phyloP scores from a whole-genome alignment of 2,329 filamentous ascomycete genomes.

The Aaosphaeria pasadenensis region DNA sequence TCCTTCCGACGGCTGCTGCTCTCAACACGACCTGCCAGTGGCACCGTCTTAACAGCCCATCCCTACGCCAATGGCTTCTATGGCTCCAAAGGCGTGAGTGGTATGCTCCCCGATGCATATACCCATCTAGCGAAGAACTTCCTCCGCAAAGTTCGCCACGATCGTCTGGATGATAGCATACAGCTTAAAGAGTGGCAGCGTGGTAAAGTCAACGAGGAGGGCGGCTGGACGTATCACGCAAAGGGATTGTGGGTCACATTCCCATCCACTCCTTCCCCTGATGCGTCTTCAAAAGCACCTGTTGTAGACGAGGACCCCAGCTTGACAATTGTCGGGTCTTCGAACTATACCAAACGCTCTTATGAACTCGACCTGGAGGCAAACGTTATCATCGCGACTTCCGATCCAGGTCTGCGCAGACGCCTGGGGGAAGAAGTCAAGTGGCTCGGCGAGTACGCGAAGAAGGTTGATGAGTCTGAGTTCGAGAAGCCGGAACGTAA shows the following conservation, averaged over 20 bases:
- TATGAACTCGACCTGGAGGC: conserved; percentile 91
- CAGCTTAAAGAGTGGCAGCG: conserved; percentile 82
- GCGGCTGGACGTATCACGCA: conserved; percentile 95
- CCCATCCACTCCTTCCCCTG: conserved; percentile 35
- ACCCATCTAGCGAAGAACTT: conserved; percentile 84
- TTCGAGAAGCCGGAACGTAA: conserved; percentile 77
- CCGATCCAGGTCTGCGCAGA: conserved; percentile 66
- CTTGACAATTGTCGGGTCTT: conserved; percentile 82
- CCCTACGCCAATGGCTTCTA: conserved; percentile 96
- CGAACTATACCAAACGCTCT: conserved; percentile 92
- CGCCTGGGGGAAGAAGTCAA: conserved; percentile 75
- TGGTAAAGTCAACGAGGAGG: conserved; percentile 76
- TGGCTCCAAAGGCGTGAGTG: conserved; percentile 80
- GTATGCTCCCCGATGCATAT: conserved; percentile 88
- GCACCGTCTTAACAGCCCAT: conserved; percentile 86
- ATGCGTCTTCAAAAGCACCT: conserved; percentile 24
- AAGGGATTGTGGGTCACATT: conserved; percentile 92
- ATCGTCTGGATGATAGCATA: conserved; percentile 58
- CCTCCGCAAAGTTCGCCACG: conserved; percentile 59
- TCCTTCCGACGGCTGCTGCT: conserved; percentile 78
- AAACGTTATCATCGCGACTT: conserved; percentile 81
- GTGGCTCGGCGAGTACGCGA: conserved; percentile 75
- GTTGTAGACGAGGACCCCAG: conserved; percentile 58
- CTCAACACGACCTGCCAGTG: conserved; percentile 64
- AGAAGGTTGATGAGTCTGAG: conserved; percentile 68